Evolutionary conservation across 2,329 filamentous ascomycete genomes (phyloP), one percentile per base, ranked within the genome.

Genomic region (Corynespora cassiicola): DNA sequence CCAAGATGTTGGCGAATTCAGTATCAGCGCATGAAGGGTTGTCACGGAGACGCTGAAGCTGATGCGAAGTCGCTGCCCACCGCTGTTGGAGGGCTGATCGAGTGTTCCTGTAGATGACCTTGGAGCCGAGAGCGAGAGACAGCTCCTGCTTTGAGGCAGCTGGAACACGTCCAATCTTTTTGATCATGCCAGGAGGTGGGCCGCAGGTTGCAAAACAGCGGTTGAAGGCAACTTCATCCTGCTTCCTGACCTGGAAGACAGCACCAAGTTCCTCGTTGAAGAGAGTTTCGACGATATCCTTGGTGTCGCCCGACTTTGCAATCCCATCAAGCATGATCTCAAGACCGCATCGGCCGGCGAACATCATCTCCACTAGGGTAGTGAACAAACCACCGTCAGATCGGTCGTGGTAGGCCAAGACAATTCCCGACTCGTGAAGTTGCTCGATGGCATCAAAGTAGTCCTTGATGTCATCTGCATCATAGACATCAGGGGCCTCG

Each of bases 221-320:
- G 58, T 86, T 86, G 79, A 97, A 97, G 46, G 86, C 83, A 42
- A 80, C 86, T 70, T 96, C 88, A 53, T 96, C 85, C 35, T 81
- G 79, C 69, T 89, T 90, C 54, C 88, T 86, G 36, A 97, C 84
- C 69, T 99, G 94, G 84, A 97, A 97, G 20, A 97, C 87, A 11
- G 91, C 92, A 49, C 94, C 94, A 14, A 97, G 82, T 66, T 97
- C 94, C 70, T 97, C 94, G 66, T 91, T 96, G 81, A 99, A 97
- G 14, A 99, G 80, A 0, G 87, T 81, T 39, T 90, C 82, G 6
- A 96, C 74, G 12, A 95, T 70, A 58, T 84, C 77, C 29, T 81
- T 74, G 7, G 79, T 78, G 27, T 84, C 77, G 16, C 81, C 82
- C 43, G 81, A 82, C 18, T 80, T 72, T 47, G 75, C 72, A 24